Evolutionary conservation across 2,329 filamentous ascomycete species (phyloP).

Genomic region (Alternaria ethzedia): DNA sequence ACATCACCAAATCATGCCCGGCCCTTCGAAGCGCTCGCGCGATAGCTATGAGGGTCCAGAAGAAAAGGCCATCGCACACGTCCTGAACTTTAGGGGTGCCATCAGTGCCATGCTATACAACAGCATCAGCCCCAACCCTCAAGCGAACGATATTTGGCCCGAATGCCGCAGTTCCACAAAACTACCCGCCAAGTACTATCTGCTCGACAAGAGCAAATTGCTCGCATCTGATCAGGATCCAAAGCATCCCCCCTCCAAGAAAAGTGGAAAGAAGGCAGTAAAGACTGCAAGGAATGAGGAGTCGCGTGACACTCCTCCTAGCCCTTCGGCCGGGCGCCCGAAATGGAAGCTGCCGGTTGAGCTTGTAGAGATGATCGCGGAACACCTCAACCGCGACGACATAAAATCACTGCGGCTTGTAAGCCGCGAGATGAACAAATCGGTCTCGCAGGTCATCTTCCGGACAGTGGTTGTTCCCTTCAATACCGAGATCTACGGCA

Average conservation of each 20-base stretch:
- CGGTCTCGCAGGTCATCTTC: conserved; percentile 65
- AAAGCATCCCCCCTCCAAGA: conserved; percentile 1
- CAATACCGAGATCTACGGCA: conserved; percentile 67
- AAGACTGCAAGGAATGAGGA: background rate
- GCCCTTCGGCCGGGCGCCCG: conserved; percentile 44
- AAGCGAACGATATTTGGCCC: conserved; percentile 48
- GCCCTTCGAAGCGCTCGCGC: conserved; percentile 22
- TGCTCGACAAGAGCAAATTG: conserved; percentile 16
- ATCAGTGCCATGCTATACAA: conserved; percentile 34
- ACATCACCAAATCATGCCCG: background rate
- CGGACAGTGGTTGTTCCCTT: conserved; percentile 70
- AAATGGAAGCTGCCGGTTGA: conserved; percentile 62
- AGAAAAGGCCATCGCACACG: conserved; percentile 14
- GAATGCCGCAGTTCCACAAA: conserved; percentile 36
- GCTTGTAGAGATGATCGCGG: conserved; percentile 65
- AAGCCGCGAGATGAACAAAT: conserved; percentile 64
- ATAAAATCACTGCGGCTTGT: conserved; percentile 68
- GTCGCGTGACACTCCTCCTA: background rate
- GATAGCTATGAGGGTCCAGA: conserved; percentile 25
- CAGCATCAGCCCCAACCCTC: conserved; percentile 18
- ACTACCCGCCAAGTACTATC: conserved; percentile 33
- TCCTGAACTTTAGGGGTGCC: conserved; percentile 28
- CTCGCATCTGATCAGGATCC: background rate
- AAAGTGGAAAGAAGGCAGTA: background rate
- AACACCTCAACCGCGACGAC: conserved; percentile 63